Base-by-base conservation (phyloP, 2,329 filamentous ascomycete genomes). In the Colletotrichum phormii region DNA sequence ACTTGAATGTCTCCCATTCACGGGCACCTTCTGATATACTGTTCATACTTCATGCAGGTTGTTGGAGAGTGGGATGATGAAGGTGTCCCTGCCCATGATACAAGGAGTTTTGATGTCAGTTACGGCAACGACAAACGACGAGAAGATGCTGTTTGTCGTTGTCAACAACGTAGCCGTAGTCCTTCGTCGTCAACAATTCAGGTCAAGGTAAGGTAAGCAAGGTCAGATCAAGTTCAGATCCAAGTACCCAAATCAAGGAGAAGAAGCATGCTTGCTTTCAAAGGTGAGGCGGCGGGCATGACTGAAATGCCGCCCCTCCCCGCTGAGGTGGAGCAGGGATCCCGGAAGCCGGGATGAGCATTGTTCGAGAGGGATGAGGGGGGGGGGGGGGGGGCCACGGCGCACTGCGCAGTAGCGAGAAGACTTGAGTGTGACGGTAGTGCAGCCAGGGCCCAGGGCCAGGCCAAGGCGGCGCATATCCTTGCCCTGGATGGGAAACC, bases 1-100 rank as follows among this genome's bases (percentile, higher is more conserved):
- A 81, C 79, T 78, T 80, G 70, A 79, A 81, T 4, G 79, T 80
- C 75, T 81, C 79, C 15, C 79, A 77, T 63, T 81, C 79, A 51
- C 79, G 77, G 63, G 74, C 75, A 26, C 77, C 76, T 66, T 80
- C 79, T 26, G 75, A 74, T 55, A 78, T 76, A 63, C 67, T 70
- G 63, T 63, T 65, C 73, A 75, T 75, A 49, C 60, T 67, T 67
- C 71, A 73, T 73, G 58, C 61, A 71, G 61, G 55, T 60, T 61
- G 66, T 72, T 12, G 11, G 49, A 33, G 54, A 64, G 46, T 65
- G 55, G 37, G 46, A 31, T 65, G 60, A 49, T 70, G 55, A 69
- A 70, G 60, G 9, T 72, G 46, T 66, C 61, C 71, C 18, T 61
- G 71, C 71, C 67, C 71, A 73, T 73, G 71, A 24, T 73, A 61